phyloP scores from a whole-genome alignment of 176 grass and related monocot species.

The Aegilops longissima region DNA sequence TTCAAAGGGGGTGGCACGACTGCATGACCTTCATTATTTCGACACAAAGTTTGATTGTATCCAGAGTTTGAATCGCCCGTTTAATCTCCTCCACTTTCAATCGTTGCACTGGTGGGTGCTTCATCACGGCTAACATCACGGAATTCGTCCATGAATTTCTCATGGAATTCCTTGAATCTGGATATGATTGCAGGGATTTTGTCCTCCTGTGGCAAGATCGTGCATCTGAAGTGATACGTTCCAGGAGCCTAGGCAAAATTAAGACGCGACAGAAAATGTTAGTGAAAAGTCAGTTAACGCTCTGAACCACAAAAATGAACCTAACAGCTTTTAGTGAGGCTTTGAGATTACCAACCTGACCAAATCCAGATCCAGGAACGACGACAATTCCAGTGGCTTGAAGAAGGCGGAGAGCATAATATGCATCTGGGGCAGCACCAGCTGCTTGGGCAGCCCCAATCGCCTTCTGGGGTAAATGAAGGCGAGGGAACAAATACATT shows the following conservation, averaged over 20 bases:
- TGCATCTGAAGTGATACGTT: conserved; percentile 82
- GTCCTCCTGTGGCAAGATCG: conserved; percentile 78
- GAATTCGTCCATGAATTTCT: conserved; percentile 73
- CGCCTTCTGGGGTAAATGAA: conserved; percentile 74
- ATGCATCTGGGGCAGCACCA: conserved; percentile 71
- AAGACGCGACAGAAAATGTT: conserved; percentile 13
- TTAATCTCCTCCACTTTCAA: not conserved
- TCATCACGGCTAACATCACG: conserved; percentile 26
- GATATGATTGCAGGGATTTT: conserved; percentile 74
- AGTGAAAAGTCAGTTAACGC: not conserved
- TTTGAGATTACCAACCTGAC: conserved; percentile 62
- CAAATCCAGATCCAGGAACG: conserved; percentile 86
- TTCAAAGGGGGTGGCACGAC: not conserved
- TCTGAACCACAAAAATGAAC: not conserved
- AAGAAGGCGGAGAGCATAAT: conserved; percentile 74
- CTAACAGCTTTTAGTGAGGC: not conserved
- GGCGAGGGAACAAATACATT: conserved; percentile 93
- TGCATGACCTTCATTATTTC: conserved; percentile 18
- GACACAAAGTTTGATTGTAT: not conserved
- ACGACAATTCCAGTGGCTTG: conserved; percentile 88
- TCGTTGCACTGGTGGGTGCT: not conserved
- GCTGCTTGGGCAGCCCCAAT: conserved; percentile 73
- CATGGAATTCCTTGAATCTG: conserved; percentile 69
- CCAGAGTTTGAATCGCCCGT: not conserved
- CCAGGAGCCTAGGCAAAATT: conserved; percentile 51